Percentiles rank a stretch among this genome's conserved stretches.
These are phyloP conservation scores for Clavispora asparagi DNA, from an alignment of 805 yeast species.

Conservation along the genomic window DNA sequence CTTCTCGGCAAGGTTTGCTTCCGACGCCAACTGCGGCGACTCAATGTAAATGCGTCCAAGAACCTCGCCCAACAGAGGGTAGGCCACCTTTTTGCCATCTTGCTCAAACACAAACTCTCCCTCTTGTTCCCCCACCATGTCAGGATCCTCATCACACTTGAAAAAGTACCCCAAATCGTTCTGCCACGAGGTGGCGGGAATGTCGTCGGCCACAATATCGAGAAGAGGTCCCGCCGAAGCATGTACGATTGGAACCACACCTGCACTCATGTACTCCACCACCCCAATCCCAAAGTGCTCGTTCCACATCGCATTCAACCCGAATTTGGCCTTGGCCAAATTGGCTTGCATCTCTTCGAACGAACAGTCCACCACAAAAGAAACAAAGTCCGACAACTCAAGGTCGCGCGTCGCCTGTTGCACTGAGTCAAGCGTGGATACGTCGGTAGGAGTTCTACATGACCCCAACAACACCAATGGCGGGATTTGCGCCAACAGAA, in stretches of 20 bases:
- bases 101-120: conserved; percentile 4
- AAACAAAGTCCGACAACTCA: conserved; percentile 30
- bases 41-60: conserved; percentile 41
- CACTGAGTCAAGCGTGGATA: conserved; percentile 49
- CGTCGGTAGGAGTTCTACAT: conserved; percentile 67
- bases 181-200: conserved; percentile 17
- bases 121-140: conserved; percentile 29
- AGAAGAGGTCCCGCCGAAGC: conserved; percentile 92
- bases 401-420: conserved; percentile 32
- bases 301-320: conserved; percentile 98
- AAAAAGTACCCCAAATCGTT: conserved; percentile 77
- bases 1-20: conserved; percentile 32
- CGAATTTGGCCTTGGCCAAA: conserved; percentile 57
- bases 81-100: conserved; percentile 15
- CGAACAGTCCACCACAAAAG: conserved; percentile 69
- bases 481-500: conserved; percentile 31
- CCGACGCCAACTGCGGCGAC: conserved; percentile 19
- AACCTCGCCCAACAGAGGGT: conserved; percentile 45
- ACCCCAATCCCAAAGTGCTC: conserved; percentile 98
- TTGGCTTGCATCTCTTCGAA: conserved; percentile 55
- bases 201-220: conserved; percentile 62
- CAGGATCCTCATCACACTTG: conserved; percentile 68
- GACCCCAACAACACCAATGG: conserved; percentile 77
- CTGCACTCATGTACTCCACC: conserved; percentile 85
- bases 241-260: conserved; percentile 84